Conservation (phyloP, 108 stramenopile species). For the Pseudonitzschia multistriata region DNA sequence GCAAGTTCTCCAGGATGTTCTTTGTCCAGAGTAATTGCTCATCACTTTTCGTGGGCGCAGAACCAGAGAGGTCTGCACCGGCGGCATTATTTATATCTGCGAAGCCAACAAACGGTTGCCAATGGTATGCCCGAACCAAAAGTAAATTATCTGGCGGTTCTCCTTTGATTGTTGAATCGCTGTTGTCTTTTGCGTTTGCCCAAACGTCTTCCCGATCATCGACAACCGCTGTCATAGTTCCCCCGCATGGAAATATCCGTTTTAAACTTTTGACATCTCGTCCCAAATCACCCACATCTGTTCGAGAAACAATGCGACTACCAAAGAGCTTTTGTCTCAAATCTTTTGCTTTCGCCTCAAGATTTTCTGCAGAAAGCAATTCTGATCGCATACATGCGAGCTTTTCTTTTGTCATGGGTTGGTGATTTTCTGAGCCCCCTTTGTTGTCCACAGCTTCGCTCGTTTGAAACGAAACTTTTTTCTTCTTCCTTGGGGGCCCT, state of each 20-base stretch:
- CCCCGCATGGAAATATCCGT: constrained; percentile 84
- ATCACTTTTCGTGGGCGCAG: constrained; percentile 44
- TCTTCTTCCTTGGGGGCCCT: constrained; percentile 30
- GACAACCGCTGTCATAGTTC: constrained; percentile 79
- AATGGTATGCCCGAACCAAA: constrained; percentile 79
- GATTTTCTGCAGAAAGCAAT: constrained; percentile 50
- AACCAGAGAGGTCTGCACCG: constrained; percentile 61
- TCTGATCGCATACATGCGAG: constrained; percentile 46
- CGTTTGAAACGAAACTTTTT: constrained; percentile 38
- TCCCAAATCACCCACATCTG: constrained; percentile 85
- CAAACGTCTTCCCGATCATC: constrained; percentile 92
- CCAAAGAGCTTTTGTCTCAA: constrained; percentile 77
- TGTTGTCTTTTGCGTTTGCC: constrained; percentile 81
- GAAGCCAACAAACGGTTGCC: constrained; percentile 73
- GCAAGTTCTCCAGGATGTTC: constrained; percentile 61
- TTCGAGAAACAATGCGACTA: constrained; percentile 79
- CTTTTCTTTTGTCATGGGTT: constrained; percentile 35
- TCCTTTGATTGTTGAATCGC: constrained; percentile 45
- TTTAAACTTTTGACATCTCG: constrained; percentile 80
- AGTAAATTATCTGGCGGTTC: constrained; percentile 86
- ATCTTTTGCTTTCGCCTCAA: constrained; percentile 61
- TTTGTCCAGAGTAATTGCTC: constrained; percentile 66
- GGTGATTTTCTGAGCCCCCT: constrained; percentile 10
- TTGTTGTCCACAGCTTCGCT: constrained; percentile 20
- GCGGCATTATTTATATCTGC: constrained; percentile 87